Base-by-base conservation (phyloP, 768 basidiomycete species). In the Lentinus tigrinus region DNA sequence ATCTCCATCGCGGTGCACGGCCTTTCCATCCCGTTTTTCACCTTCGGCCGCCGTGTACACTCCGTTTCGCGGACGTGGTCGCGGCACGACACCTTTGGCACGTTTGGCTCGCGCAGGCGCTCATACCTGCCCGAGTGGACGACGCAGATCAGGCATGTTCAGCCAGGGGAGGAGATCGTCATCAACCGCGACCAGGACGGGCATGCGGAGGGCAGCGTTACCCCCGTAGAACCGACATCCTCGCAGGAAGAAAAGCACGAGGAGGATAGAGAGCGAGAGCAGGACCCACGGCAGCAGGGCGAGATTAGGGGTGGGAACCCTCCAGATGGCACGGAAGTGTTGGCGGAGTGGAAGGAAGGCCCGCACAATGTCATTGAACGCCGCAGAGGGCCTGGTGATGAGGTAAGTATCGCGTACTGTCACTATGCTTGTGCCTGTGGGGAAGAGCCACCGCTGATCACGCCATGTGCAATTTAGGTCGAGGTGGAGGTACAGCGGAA, bases 21-120 rank as follows among this genome's bases (percentile, higher is more conserved):
- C 2, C 78, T 97, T 8, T 95, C 93, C 11, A 97, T 99, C 63
- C 94, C 96, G 0, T 89, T 89, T 69, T 97, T 98, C 78, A 94
- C 94, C 21, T 84, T 98, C 27, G 89, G 94, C 17, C 80, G 91
- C 28, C 85, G 94, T 24, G 94, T 98, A n/a, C 94, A 95, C 70
- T 88, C 83, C 17, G 88, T 93, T 53, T 89, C 91, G 14, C 83
- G 93, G 63, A 98, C 96, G 8, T 93, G 91, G 88, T 95, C 93
- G 9, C 79, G 94, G 51, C 84, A 89, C 63, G 82, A 86, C 28
- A 77, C 76, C 11, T 72, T 76, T 52, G 67, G 65, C 17, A 65
- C 64, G 27, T 61, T 60, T 54, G 52, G 53, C 17, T 55, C 56
- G 17, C 61, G 64, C 17, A 52, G 62, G 57, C 69, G 73, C 38